Evolutionary conservation across 306 rosid species (phyloP).

Genomic region (Acacia acuminata): DNA sequence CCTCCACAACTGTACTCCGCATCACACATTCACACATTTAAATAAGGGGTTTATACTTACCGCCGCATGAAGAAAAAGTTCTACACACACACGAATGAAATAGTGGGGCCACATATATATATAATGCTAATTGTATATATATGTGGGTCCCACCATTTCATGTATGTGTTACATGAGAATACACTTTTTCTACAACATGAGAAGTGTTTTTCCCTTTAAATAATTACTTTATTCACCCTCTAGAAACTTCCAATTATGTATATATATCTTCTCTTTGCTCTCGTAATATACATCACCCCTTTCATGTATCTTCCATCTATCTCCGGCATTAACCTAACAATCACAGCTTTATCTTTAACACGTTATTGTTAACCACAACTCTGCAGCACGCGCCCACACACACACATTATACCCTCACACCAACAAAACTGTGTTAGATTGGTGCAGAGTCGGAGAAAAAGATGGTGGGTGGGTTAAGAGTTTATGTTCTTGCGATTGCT

Average conservation of each 20-base stretch:
- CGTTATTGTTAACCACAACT: background rate
- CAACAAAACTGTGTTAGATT: background rate
- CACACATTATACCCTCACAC: background rate
- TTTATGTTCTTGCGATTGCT: slow-evolving; percentile 46
- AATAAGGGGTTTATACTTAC: no score
- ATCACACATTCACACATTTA: no score
- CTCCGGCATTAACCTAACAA: background rate
- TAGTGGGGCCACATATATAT: no score
- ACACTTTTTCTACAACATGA: no score
- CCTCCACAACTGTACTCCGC: no score
- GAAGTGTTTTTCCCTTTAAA: no score
- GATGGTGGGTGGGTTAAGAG: slow-evolving; percentile 43
- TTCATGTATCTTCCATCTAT: background rate
- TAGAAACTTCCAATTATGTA: background rate
- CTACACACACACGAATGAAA: no score
- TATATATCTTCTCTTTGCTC: no score
- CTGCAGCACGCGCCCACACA: background rate
- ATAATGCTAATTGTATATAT: no score
- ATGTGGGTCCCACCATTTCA: no score
- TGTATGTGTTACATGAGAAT: no score
- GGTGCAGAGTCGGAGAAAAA: background rate
- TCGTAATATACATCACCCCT: background rate
- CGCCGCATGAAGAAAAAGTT: no score
- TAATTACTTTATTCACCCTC: background rate
- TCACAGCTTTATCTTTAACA: background rate